These are phyloP conservation scores for Lumnitzera racemosa DNA, from an alignment of 345 rosid species.

Conservation along the genomic window DNA sequence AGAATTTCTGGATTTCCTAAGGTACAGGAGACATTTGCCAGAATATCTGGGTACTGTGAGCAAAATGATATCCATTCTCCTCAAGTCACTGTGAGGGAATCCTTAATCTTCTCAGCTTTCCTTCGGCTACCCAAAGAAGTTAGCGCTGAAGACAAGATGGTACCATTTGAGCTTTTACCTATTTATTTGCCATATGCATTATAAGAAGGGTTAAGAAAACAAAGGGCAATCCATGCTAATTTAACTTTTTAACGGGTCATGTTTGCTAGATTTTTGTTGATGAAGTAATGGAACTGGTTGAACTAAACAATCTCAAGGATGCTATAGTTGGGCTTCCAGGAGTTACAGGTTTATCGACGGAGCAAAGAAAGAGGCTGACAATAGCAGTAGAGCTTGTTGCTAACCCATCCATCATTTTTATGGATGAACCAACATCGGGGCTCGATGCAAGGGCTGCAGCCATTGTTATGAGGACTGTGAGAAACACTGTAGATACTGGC, in stretches of 20 bases:
- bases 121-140: slow-evolving; percentile 22
- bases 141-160: slow-evolving; percentile 16
- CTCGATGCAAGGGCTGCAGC: slow-evolving; percentile 91
- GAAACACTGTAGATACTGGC: slow-evolving; percentile 89
- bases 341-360: slow-evolving; percentile 57
- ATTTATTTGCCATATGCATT: too few species aligned
- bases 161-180: background rate
- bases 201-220: too few species aligned
- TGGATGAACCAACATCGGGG: slow-evolving; percentile 93
- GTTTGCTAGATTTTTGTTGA: slow-evolving; percentile 18
- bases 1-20: slow-evolving; percentile 34
- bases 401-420: slow-evolving; percentile 82
- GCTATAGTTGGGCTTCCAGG: slow-evolving; percentile 24
- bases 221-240: too few species aligned
- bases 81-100: slow-evolving; percentile 17
- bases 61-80: slow-evolving; percentile 20
- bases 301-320: slow-evolving; percentile 18
- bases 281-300: slow-evolving; percentile 26
- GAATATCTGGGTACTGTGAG: slow-evolving; percentile 20
- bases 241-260: background rate
- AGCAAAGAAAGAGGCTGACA: slow-evolving; percentile 77
- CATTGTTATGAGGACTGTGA: slow-evolving; percentile 85
- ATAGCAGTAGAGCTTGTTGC: slow-evolving; percentile 81
- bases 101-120: slow-evolving; percentile 19
- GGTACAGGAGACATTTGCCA: slow-evolving; percentile 25